These are phyloP conservation scores for Lycium barbarum DNA, from an alignment of 257 asterid species.

Conservation along the genomic window DNA sequence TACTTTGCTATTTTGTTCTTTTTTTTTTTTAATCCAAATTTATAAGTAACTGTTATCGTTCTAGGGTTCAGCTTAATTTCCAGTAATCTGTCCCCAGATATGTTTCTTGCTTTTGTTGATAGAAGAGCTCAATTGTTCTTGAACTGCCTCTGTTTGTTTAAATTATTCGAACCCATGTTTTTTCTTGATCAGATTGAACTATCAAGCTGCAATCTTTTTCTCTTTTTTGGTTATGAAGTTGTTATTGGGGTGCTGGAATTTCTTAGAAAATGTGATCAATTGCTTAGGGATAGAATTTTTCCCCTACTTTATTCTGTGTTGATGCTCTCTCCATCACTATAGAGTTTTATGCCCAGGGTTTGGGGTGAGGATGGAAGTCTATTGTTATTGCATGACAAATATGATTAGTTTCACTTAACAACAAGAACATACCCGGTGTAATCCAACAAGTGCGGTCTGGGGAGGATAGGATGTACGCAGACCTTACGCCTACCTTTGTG, in stretches of 20 bases:
- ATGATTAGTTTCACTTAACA: too few relatives aligned
- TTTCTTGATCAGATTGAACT: not conserved
- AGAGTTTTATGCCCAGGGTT: not conserved
- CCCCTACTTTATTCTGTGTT: not conserved
- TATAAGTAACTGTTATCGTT: not conserved
- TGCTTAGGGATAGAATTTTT: too few relatives aligned
- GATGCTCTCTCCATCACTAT: not conserved
- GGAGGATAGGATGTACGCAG: too few relatives aligned
- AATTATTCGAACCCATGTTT: not conserved
- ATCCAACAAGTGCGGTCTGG: too few relatives aligned
- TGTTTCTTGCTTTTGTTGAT: not conserved
- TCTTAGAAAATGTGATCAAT: not conserved
- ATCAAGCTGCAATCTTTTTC: not conserved
- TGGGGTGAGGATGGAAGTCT: not conserved
- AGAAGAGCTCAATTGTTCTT: not conserved
- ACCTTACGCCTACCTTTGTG: too few relatives aligned
- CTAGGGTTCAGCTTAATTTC: slow-evolving; percentile 17
- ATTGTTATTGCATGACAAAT: too few relatives aligned
- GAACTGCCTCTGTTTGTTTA: not conserved
- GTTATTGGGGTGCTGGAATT: not conserved
- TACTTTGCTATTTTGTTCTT: not conserved
- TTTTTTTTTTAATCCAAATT: not conserved
- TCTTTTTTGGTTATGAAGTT: not conserved
- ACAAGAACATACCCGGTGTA: too few relatives aligned
- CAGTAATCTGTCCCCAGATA: not conserved